Conservation (phyloP, 805 yeast species). For the Spathaspora hagerdaliae region DNA sequence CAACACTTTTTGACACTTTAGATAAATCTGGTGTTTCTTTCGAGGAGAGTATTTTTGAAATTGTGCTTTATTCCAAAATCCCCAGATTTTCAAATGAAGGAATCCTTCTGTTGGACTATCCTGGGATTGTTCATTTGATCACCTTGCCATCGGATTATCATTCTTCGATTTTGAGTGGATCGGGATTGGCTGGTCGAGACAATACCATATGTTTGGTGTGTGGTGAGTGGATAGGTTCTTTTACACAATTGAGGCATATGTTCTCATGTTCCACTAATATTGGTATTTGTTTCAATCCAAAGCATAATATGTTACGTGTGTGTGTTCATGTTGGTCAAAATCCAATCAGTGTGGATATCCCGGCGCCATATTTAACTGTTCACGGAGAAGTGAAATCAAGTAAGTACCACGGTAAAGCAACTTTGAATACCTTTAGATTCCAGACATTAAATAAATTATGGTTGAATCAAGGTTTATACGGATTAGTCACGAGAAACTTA, state of each 20-base stretch:
- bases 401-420: slow-evolving; percentile 54
- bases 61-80: slow-evolving; percentile 20
- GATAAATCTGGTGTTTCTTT: slow-evolving; percentile 7
- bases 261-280: slow-evolving; percentile 20
- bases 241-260: slow-evolving; percentile 24
- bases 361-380: slow-evolving; percentile 67
- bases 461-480: slow-evolving; percentile 56
- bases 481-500: slow-evolving; percentile 36
- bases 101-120: slow-evolving; percentile 39
- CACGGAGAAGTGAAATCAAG: slow-evolving; percentile 72
- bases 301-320: slow-evolving; percentile 22
- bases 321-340: slow-evolving; percentile 20
- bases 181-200: slow-evolving; percentile 20
- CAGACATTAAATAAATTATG: slow-evolving; percentile 54
- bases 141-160: slow-evolving; percentile 45
- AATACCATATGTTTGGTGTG: slow-evolving; percentile 33
- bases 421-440: slow-evolving; percentile 50
- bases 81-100: slow-evolving; percentile 17
- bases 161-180: slow-evolving; percentile 16
- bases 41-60: slow-evolving; percentile 20
- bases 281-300: slow-evolving; percentile 23
- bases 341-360: slow-evolving; percentile 31
- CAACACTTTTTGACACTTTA: slow-evolving; percentile 12
- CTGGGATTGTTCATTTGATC: slow-evolving; percentile 51
- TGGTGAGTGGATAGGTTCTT: slow-evolving; percentile 17